Base-by-base conservation (phyloP, 2,329 filamentous ascomycete genomes). In the Penicillium sp. region DNA sequence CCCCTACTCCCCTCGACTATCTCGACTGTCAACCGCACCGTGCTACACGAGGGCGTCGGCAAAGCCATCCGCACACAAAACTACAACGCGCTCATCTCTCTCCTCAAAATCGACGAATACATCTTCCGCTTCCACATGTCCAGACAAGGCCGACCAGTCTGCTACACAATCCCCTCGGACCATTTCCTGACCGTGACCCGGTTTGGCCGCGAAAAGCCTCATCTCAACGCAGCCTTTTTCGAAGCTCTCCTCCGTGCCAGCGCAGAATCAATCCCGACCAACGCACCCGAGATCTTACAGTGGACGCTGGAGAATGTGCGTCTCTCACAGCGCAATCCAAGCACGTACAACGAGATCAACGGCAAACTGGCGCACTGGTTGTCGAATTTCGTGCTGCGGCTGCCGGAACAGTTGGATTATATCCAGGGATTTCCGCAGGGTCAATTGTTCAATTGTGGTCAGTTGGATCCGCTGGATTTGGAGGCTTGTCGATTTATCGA, bases 21-120 rank as follows among this genome's bases (percentile, higher is more conserved):
- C 12, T 61, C 66, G 0, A 40, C 30, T 0, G 24, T 80, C 9
- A 75, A 79, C 3, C 73, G 70, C 2, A 65, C 69, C 2, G 70
- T 71, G 0, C 61, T 80, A 2, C 76, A 80, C n/a, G 63, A 75
- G 30, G 80, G 80, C 9, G 76, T 82, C 53, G 70, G 72, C 28
- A 73, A 70, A 3, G 80, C 81, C 10, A 74, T 82, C 10, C 33
- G 68, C 8, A 68, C 74, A 6, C 61, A 70, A 12, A 76, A 81
- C 37, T 33, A 61, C 2, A 57, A 62, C 4, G 76, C 75, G 0
- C 69, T 81, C 5, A 58, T 67, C 6, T 69, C 68, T 13, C 70
- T 82, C 6, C 70, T 81, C 19, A 78, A 78, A 55, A 65, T 81
- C 7, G 77, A 79, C 55, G 74, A 78, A 61, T 74, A 69, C 44